A percentile compares a stretch with the other conserved stretches of the same genome.
Conservation (phyloP, 768 basidiomycete genomes). For the Termitomyces sp. region DNA sequence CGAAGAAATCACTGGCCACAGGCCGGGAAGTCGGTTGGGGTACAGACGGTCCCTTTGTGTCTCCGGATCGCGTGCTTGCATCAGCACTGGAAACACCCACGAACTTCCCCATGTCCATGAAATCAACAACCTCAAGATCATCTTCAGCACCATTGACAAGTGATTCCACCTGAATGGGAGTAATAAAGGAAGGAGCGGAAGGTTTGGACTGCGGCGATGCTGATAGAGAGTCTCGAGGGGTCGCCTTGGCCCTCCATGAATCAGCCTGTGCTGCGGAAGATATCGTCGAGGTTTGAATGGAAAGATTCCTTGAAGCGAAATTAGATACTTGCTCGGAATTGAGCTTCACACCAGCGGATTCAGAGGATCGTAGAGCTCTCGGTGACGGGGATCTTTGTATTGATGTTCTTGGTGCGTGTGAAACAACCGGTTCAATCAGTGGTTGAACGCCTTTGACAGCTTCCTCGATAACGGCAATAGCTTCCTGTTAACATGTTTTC, state of each 20-base stretch:
- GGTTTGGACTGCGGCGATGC: conserved; percentile 13
- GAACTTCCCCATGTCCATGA: conserved; percentile 72
- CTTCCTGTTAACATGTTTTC: conserved; percentile 27
- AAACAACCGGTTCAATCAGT: conserved; percentile 1
- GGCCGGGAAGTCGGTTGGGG: conserved; percentile 40
- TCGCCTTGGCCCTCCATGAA: conserved; percentile 63
- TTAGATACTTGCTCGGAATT: neutral
- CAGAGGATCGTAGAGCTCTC: conserved; percentile 25
- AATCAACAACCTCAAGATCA: conserved; percentile 78
- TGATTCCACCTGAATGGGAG: conserved; percentile 38
- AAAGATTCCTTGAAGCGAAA: conserved; percentile 6
- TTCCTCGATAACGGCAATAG: conserved; percentile 45
- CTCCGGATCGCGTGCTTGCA: conserved; percentile 20
- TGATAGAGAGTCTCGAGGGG: neutral
- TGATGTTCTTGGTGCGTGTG: neutral
- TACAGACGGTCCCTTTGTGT: conserved; percentile 16
- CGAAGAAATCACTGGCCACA: conserved; percentile 73
- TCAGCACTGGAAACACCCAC: conserved; percentile 41
- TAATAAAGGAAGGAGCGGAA: conserved; percentile 28
- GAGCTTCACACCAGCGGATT: conserved; percentile 16
- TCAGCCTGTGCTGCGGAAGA: conserved; percentile 40
- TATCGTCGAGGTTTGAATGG: conserved; percentile 27
- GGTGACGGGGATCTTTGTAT: conserved; percentile 34
- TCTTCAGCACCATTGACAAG: conserved; percentile 52
- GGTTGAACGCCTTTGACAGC: conserved; percentile 33